Evolutionary conservation across 768 basidiomycete genomes (phyloP).

Genomic region (Lentinula aciculospora): DNA sequence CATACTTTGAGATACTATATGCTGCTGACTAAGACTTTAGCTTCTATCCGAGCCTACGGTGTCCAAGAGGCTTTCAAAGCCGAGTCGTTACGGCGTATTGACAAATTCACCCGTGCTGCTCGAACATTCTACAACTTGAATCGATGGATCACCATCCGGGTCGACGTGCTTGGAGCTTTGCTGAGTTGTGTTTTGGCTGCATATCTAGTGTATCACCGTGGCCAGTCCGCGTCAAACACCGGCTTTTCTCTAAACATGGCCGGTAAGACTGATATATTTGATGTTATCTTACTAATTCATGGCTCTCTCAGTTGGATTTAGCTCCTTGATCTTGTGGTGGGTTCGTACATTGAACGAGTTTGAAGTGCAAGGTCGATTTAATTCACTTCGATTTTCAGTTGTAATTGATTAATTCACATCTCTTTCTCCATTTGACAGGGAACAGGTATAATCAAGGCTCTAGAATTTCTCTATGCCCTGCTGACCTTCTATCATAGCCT

Average conservation of each 20-base stretch:
- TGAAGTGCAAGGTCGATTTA: slow-evolving; percentile 16
- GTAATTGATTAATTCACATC: background rate
- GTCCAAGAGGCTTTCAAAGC: slow-evolving; percentile 8
- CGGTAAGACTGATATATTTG: background rate
- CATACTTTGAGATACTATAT: background rate
- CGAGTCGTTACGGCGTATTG: slow-evolving; percentile 18
- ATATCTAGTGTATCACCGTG: slow-evolving; percentile 26
- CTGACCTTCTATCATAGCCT: slow-evolving; percentile 1
- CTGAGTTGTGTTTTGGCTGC: slow-evolving; percentile 37
- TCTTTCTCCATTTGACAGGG: background rate
- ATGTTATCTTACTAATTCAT: background rate
- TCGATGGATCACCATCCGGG: slow-evolving; percentile 21
- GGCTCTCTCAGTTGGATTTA: slow-evolving; percentile 8
- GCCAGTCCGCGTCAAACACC: slow-evolving; percentile 22
- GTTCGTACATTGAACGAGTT: slow-evolving; percentile 18
- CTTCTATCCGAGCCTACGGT: slow-evolving; percentile 14
- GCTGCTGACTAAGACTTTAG: slow-evolving; percentile 1
- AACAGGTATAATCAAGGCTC: slow-evolving; percentile 5
- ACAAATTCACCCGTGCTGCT: slow-evolving; percentile 27
- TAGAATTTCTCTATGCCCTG: background rate
- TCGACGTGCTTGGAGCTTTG: slow-evolving; percentile 37
- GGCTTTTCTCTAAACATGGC: slow-evolving; percentile 37
- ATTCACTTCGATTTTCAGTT: background rate
- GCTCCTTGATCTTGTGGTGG: slow-evolving; percentile 12
- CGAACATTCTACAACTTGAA: slow-evolving; percentile 30